A percentile compares a stretch with the other conserved stretches of the same genome.
These are phyloP conservation scores for Kokia cookei DNA, from an alignment of 441 rosid species.

Conservation along the genomic window DNA sequence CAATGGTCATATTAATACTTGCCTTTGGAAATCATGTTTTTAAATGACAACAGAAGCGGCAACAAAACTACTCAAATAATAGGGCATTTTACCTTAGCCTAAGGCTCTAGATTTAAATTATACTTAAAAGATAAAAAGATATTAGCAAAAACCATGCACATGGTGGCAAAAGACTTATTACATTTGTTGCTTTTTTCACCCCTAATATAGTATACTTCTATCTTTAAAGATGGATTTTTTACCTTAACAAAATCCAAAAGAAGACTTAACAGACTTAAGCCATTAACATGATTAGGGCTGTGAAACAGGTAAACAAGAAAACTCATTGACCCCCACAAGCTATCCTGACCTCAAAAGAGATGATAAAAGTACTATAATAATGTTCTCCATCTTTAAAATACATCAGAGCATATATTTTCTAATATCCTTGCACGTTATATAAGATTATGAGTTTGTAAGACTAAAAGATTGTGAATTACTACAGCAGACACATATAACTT, in stretches of 20 bases:
- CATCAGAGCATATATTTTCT: background rate
- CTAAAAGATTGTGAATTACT: background rate
- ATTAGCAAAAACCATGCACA: background rate
- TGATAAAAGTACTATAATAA: background rate
- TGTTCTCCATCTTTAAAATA: background rate
- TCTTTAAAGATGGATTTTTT: background rate
- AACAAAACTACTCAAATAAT: background rate
- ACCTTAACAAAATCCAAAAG: background rate
- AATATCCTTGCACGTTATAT: background rate
- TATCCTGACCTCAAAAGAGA: background rate
- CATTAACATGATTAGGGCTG: background rate
- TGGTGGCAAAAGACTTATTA: background rate
- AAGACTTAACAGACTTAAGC: background rate
- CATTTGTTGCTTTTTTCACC: background rate
- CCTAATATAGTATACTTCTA: background rate
- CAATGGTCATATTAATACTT: background rate
- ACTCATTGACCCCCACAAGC: background rate
- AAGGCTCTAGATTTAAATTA: background rate
- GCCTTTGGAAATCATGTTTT: background rate
- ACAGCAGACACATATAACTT: background rate
- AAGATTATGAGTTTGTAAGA: background rate
- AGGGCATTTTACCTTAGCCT: background rate
- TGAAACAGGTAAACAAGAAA: background rate
- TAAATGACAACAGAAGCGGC: background rate
- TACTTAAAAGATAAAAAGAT: background rate